phyloP scores from a whole-genome alignment of 331 rosid species.

The Telfairia occidentalis region DNA sequence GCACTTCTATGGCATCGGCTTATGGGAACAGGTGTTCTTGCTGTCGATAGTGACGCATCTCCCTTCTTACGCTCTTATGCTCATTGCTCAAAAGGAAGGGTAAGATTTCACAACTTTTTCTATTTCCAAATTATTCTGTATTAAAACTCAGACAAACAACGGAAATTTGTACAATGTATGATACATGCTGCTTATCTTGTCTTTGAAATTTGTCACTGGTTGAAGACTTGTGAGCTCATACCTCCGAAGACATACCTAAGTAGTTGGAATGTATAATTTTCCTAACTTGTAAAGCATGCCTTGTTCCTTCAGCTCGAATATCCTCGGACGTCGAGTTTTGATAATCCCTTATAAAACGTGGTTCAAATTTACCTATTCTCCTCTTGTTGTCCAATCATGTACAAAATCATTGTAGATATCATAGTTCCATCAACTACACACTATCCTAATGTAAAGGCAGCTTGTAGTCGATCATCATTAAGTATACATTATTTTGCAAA shows the following conservation, averaged over 20 bases:
- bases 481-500: not conserved
- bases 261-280: not conserved
- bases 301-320: not conserved
- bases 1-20: slow-evolving; percentile 82
- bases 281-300: not conserved
- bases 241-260: not conserved
- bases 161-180: not conserved
- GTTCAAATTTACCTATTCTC: not conserved
- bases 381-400: not conserved
- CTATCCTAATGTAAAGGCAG: not conserved
- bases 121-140: not conserved
- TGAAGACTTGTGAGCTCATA: not conserved
- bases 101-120: slow-evolving; percentile 28
- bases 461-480: not conserved
- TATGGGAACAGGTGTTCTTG: slow-evolving; percentile 65
- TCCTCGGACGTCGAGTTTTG: not conserved
- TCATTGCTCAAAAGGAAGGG: slow-evolving; percentile 77
- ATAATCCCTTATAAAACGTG: not conserved
- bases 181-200: not conserved
- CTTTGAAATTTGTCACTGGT: not conserved
- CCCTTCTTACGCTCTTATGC: slow-evolving; percentile 70
- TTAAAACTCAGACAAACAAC: not conserved
- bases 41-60: slow-evolving; percentile 33
- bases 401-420: not conserved
- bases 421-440: not conserved